These are phyloP conservation scores for Spongispora temasekensis DNA, from an alignment of 1,284 basidiomycete genomes.

Conservation along the genomic window DNA sequence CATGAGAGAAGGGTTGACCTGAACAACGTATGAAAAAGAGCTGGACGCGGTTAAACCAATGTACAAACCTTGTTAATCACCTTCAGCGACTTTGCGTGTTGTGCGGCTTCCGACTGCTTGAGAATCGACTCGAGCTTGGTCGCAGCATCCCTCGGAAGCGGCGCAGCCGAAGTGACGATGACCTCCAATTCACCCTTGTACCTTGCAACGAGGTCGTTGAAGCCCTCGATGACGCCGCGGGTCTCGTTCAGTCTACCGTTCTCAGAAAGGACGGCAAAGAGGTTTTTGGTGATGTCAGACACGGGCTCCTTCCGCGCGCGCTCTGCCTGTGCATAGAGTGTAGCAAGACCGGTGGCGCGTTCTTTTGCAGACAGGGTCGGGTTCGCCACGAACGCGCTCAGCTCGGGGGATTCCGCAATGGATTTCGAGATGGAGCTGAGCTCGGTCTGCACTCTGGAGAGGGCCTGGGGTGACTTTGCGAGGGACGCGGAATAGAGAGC, in stretches of 20 bases:
- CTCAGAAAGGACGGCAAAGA: conserved; percentile 89
- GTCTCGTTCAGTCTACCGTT: conserved; percentile 91
- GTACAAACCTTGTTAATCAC: conserved; percentile 79
- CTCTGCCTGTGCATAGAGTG: conserved; percentile 65
- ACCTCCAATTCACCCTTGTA: conserved; percentile 95
- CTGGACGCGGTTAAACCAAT: background rate
- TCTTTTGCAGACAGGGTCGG: conserved; percentile 87
- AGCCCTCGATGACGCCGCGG: conserved; percentile 87
- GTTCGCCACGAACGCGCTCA: conserved; percentile 78
- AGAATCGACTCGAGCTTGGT: conserved; percentile 79
- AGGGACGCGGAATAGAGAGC: conserved; percentile 93
- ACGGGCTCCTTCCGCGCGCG: conserved; percentile 70
- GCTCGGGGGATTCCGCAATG: conserved; percentile 64
- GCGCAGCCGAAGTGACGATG: conserved; percentile 84
- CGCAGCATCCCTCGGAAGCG: conserved; percentile 75
- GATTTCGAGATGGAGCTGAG: conserved; percentile 69
- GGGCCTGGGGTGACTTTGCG: conserved; percentile 75
- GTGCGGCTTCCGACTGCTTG: conserved; percentile 82
- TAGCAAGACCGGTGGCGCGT: conserved; percentile 67
- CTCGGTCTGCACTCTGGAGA: conserved; percentile 84
- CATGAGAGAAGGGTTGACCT: conserved; percentile 87
- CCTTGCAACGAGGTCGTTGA: conserved; percentile 86
- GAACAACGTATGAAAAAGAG: conserved; percentile 12
- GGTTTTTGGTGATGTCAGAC: conserved; percentile 89
- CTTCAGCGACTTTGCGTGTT: conserved; percentile 84